A percentile compares a stretch with the other conserved stretches of the same genome.
Conservation (phyloP, 495 filamentous ascomycete genomes). For the Ramalina intermedia region DNA sequence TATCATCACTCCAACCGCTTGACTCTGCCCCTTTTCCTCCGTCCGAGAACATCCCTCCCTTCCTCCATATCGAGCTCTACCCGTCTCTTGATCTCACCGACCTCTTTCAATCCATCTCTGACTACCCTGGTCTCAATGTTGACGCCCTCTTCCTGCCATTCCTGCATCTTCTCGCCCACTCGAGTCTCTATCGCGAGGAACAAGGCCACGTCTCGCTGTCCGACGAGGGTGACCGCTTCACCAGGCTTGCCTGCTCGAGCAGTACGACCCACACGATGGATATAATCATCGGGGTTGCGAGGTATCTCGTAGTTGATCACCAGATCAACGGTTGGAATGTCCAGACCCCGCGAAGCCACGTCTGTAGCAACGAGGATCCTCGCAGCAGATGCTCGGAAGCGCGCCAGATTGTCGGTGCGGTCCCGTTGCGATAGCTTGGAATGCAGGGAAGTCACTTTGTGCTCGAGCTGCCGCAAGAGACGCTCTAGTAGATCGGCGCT, state of each 20-base stretch:
- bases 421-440: slow-evolving; percentile 70
- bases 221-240: slow-evolving; percentile 75
- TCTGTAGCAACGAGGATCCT: slow-evolving; percentile 89
- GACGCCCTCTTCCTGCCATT: slow-evolving; percentile 76
- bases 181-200: slow-evolving; percentile 76
- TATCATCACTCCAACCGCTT: slow-evolving; percentile 23
- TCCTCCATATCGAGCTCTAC: slow-evolving; percentile 84
- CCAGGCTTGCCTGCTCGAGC: slow-evolving; percentile 77
- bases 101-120: slow-evolving; percentile 63
- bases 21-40: slow-evolving; percentile 48
- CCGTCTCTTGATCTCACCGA: slow-evolving; percentile 83
- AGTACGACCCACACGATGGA: slow-evolving; percentile 90
- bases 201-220: slow-evolving; percentile 79
- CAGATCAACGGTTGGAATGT: slow-evolving; percentile 81
- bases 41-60: slow-evolving; percentile 68
- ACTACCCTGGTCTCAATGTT: slow-evolving; percentile 79
- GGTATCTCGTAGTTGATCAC: slow-evolving; percentile 95
- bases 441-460: slow-evolving; percentile 84
- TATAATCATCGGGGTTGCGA: slow-evolving; percentile 90
- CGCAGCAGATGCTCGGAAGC: slow-evolving; percentile 84
- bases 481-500: slow-evolving; percentile 83
- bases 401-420: slow-evolving; percentile 69
- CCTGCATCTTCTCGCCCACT: slow-evolving; percentile 65
- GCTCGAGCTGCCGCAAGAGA: slow-evolving; percentile 65
- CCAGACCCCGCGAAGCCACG: slow-evolving; percentile 87